Conservation (phyloP, 2,329 filamentous ascomycete genomes). For the Exophiala bonariae region DNA sequence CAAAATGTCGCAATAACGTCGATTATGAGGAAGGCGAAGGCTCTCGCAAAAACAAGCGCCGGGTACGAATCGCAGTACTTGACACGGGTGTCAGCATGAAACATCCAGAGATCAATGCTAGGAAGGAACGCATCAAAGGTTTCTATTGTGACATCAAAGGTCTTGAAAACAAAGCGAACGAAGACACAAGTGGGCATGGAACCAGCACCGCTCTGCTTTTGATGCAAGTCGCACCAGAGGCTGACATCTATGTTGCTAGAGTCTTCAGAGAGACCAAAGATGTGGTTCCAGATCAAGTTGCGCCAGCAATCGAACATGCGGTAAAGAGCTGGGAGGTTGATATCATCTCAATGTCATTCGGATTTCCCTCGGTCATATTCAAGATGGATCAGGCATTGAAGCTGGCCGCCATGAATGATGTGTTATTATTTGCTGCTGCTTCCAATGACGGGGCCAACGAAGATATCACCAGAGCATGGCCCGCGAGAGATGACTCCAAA, state of each 20-base stretch:
- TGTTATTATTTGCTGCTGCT: slow-evolving; percentile 20
- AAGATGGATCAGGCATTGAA: slow-evolving; percentile 4
- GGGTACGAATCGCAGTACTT: slow-evolving; percentile 18
- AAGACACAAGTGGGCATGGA: slow-evolving; percentile 17
- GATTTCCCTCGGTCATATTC: slow-evolving; percentile 12
- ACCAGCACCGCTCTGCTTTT: slow-evolving; percentile 16
- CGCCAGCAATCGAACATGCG: slow-evolving; percentile 29
- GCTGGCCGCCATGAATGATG: slow-evolving; percentile 10
- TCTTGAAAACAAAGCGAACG: not conserved
- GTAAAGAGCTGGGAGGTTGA: slow-evolving; percentile 25
- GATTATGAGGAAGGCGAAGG: not conserved
- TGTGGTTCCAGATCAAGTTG: not conserved
- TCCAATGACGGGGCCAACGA: slow-evolving; percentile 11
- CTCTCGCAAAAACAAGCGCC: not conserved
- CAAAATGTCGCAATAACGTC: not conserved
- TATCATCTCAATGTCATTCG: slow-evolving; percentile 33
- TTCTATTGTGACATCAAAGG: not conserved
- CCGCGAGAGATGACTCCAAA: not conserved
- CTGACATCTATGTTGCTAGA: slow-evolving; percentile 19
- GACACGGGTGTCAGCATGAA: slow-evolving; percentile 13
- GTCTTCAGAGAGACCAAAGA: slow-evolving; percentile 2
- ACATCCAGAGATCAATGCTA: slow-evolving; percentile 5
- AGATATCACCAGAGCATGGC: slow-evolving; percentile 3
- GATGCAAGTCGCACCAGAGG: slow-evolving; percentile 12
- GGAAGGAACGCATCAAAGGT: slow-evolving; percentile 1